A percentile compares a stretch with the other conserved stretches of the same genome.
Conservation (phyloP, 495 filamentous ascomycete genomes). For the Collariella sp. region DNA sequence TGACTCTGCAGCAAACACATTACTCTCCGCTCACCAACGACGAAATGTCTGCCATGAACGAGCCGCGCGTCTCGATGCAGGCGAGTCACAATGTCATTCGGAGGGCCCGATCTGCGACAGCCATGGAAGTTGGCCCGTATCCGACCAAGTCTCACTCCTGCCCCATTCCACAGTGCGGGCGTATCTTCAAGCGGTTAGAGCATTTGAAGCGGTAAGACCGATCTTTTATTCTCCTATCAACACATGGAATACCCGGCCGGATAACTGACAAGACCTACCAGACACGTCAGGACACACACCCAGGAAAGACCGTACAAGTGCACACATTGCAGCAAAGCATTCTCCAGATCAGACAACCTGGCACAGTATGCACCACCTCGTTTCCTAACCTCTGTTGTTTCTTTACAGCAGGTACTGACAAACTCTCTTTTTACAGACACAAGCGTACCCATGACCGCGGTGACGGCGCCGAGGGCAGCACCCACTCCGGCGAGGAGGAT, state of each 20-base stretch:
- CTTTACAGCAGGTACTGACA: slow-evolving; percentile 29
- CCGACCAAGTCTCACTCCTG: slow-evolving; percentile 96
- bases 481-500: slow-evolving; percentile 67
- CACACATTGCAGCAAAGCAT: slow-evolving; percentile 95
- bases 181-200: slow-evolving; percentile 97
- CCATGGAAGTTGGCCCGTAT: slow-evolving; percentile 94
- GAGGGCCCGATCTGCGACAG: slow-evolving; percentile 86
- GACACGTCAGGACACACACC: slow-evolving; percentile 97
- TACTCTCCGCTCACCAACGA: slow-evolving; percentile 55
- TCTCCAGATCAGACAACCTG: slow-evolving; percentile 95
- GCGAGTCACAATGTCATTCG: slow-evolving; percentile 66
- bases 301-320: slow-evolving; percentile 98
- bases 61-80: slow-evolving; percentile 51
- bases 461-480: slow-evolving; percentile 59
- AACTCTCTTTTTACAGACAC: slow-evolving; percentile 51
- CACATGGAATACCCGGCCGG: slow-evolving; percentile 26
- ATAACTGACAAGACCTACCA: slow-evolving; percentile 56
- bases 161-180: slow-evolving; percentile 95
- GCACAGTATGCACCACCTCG: slow-evolving; percentile 67
- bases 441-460: slow-evolving; percentile 86
- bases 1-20: slow-evolving; percentile 60
- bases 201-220: slow-evolving; percentile 92
- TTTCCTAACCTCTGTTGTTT: slow-evolving; percentile 28
- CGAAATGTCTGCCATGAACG: slow-evolving; percentile 53
- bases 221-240: slow-evolving; percentile 34